Percentiles rank a stretch among this genome's conserved stretches.
Conservation (phyloP, 2,329 filamentous ascomycete genomes). For the Tolypocladium endophyticum region DNA sequence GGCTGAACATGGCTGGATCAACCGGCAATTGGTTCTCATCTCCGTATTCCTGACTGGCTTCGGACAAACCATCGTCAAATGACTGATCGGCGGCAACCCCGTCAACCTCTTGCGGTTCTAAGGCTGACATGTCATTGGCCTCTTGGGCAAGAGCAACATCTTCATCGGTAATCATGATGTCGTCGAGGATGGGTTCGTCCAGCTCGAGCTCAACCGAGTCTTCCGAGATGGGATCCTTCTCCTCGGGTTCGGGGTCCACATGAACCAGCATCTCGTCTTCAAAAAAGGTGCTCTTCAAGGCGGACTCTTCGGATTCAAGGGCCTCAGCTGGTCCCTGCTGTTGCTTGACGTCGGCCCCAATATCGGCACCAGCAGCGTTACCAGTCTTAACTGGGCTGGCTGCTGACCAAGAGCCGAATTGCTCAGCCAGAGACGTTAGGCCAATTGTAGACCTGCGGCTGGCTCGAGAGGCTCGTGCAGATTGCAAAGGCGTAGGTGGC, state of each 20-base stretch:
- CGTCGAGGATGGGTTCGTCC: conserved; percentile 27
- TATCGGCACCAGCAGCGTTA: no score
- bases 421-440: conserved; percentile 53
- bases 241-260: conserved; percentile 8
- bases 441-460: conserved; percentile 29
- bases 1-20: conserved; percentile 32
- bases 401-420: conserved; percentile 53
- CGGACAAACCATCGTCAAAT: conserved; percentile 43
- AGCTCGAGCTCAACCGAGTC: conserved; percentile 7
- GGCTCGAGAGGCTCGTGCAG: neutral
- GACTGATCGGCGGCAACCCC: conserved; percentile 18
- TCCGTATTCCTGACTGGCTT: conserved; percentile 55
- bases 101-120: conserved; percentile 32
- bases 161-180: conserved; percentile 39
- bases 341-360: neutral
- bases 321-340: neutral
- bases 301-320: conserved; percentile 20
- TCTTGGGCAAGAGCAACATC: conserved; percentile 48
- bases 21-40: conserved; percentile 54
- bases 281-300: conserved; percentile 42
- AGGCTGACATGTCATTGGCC: conserved; percentile 48
- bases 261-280: conserved; percentile 47
- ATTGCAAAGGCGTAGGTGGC: conserved; percentile 31
- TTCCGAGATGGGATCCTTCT: conserved; percentile 7
- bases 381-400: conserved; percentile 32